Conservation (phyloP, 2,329 filamentous ascomycete species). For the Cytospora piceicola region DNA sequence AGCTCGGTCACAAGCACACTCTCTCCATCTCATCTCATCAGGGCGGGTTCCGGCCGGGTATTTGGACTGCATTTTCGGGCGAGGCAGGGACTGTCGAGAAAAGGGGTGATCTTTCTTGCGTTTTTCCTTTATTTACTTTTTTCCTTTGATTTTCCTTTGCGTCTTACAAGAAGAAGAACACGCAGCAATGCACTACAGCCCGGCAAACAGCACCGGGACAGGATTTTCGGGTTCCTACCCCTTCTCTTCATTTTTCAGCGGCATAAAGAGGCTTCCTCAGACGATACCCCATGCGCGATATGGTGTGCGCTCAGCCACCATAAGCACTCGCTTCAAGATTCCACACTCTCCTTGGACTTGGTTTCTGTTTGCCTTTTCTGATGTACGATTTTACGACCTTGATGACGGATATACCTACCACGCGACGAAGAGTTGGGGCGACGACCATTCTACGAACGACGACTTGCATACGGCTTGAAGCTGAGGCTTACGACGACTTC, state of each 20-base stretch:
- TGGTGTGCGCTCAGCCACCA: slow-evolving; percentile 35
- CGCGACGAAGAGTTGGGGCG: slow-evolving; percentile 38
- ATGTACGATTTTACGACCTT: slow-evolving; percentile 51
- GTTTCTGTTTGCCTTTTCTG: slow-evolving; percentile 48
- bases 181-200: slow-evolving; percentile 64
- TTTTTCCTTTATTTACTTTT: slow-evolving; percentile 43
- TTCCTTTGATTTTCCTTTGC: slow-evolving; percentile 36
- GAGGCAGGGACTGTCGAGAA: slow-evolving; percentile 50
- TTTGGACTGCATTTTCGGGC: slow-evolving; percentile 58
- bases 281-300: slow-evolving; percentile 43
- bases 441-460: slow-evolving; percentile 44
- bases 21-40: slow-evolving; percentile 49
- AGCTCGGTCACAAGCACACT: slow-evolving; percentile 51
- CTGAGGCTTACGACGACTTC: slow-evolving; percentile 31
- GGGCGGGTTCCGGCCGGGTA: slow-evolving; percentile 57
- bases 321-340: slow-evolving; percentile 45
- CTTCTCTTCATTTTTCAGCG: slow-evolving; percentile 39
- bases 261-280: slow-evolving; percentile 49
- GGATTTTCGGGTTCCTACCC: slow-evolving; percentile 36
- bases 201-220: slow-evolving; percentile 52
- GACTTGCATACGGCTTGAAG: slow-evolving; percentile 33
- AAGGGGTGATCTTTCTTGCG: slow-evolving; percentile 45
- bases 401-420: slow-evolving; percentile 41
- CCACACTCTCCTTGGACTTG: slow-evolving; percentile 41
- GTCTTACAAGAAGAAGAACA: slow-evolving; percentile 58